A percentile compares a stretch with the other conserved stretches of the same genome.
These are phyloP conservation scores for Parsonsia alboflavescens DNA, from an alignment of 257 asterid genomes.

Conservation along the genomic window DNA sequence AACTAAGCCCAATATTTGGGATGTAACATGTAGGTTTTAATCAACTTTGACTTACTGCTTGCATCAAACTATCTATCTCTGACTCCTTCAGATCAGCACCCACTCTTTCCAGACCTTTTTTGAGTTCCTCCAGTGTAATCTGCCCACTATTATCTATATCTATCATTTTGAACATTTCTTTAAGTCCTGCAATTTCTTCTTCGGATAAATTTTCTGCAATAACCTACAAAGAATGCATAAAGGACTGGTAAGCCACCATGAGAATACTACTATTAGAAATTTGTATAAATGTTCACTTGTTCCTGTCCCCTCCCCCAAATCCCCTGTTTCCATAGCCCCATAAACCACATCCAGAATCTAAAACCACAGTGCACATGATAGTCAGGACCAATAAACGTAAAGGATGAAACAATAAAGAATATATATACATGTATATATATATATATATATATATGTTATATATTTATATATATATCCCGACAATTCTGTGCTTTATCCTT, in stretches of 20 bases:
- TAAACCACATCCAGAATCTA: constrained; percentile 4
- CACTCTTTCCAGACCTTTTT: constrained; percentile 33
- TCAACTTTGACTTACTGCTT: constrained; percentile 30
- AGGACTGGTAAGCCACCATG: background rate
- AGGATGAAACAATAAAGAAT: background rate
- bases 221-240: constrained; percentile 22
- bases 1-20: background rate
- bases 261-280: background rate
- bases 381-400: background rate
- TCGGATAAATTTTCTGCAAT: constrained; percentile 44
- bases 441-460: too few relatives aligned
- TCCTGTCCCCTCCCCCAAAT: background rate
- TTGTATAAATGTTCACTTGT: background rate
- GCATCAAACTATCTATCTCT: constrained; percentile 31
- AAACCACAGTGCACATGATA: background rate
- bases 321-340: background rate
- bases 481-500: background rate
- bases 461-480: too few relatives aligned
- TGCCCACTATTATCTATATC: constrained; percentile 46
- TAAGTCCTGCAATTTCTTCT: constrained; percentile 49
- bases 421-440: too few relatives aligned
- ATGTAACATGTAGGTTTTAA: background rate
- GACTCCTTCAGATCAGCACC: constrained; percentile 38
- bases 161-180: constrained; percentile 45
- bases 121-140: constrained; percentile 40